These are phyloP conservation scores for Clausena lansium DNA, from an alignment of 345 rosid genomes.

Conservation along the genomic window DNA sequence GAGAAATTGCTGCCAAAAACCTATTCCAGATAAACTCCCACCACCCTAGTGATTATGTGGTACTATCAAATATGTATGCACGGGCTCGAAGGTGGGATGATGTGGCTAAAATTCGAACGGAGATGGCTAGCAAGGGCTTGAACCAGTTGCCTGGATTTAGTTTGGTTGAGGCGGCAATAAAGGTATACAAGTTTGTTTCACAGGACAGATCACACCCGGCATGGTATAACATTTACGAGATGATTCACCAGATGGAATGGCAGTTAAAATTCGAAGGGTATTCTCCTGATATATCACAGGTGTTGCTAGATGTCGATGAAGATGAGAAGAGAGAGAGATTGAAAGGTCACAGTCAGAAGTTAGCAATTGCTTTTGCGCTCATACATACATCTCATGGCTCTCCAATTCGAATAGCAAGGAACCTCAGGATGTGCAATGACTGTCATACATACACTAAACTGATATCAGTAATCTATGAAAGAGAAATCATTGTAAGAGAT, in stretches of 20 bases:
- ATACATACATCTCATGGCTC: conserved; percentile 52
- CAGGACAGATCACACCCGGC: conserved; percentile 49
- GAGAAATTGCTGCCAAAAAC: conserved; percentile 47
- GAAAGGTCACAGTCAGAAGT: conserved; percentile 74
- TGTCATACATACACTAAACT: conserved; percentile 73
- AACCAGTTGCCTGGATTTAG: conserved; percentile 58
- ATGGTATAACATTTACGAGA: conserved; percentile 41
- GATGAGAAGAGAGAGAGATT: conserved; percentile 64
- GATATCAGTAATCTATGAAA: conserved; percentile 54
- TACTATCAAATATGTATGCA: conserved; percentile 57
- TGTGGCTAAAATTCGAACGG: conserved; percentile 42
- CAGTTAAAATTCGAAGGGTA: conserved; percentile 84
- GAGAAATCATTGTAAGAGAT: conserved; percentile 70
- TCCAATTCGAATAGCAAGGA: conserved; percentile 62
- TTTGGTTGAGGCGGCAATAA: conserved; percentile 51
- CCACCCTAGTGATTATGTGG: conserved; percentile 57
- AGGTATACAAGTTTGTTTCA: conserved; percentile 55
- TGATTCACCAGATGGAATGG: conserved; percentile 90
- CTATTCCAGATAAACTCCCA: conserved; percentile 34
- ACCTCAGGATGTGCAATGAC: conserved; percentile 78
- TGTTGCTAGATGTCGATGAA: conserved; percentile 55
- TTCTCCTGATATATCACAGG: conserved; percentile 52
- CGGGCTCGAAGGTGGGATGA: conserved; percentile 56
- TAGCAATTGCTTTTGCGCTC: conserved; percentile 73
- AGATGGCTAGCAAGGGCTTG: conserved; percentile 38